Evolutionary conservation across 177 flowering plant genomes (phyloP), one percentile per base, ranked within the genome.

Genomic region (Vitis hybrid): DNA sequence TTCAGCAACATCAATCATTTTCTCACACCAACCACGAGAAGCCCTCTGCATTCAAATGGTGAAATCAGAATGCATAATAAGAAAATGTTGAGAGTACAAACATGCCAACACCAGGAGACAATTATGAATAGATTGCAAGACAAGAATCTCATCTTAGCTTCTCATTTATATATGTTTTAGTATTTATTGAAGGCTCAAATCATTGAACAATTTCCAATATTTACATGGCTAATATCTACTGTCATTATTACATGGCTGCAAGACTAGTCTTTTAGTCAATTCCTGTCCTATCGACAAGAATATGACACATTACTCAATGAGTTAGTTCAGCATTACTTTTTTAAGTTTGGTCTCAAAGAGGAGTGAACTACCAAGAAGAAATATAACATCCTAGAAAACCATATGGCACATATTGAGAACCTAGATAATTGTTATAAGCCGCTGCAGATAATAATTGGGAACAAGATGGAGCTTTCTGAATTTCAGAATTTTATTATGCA

Each of bases 1-100:
- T 73, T 94, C 97, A 1, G 84, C 78, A 68, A 92, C 86, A 81
- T 96, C 97, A 74, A 96, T 77, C 97, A 96, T 90, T 80, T 94
- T 96, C 75, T 96, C 99, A 77, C 90, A 87, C 99, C 99, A 96
- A 68, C 98, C 98, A 68, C 89, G 93, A 73, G 98, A 82, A 65
- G 94, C 80, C 73, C 79, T 91, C 98, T 94, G 88, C 67, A 77
- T 6, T 74, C 3, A 76, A 65, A 62, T 56, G 19, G 12, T 63
- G 50, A 55, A 72, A 69, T 67, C 11, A 71, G 53, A 67, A 54
- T 71, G 38, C 11, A 44, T 3, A 5, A 17, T 11, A 18, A 59
- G 13, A 59, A 11, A 51, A 59, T 19, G 19, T 28, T 33, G 18
- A 22, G 50, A 64, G 31, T 22, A 1, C 7, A 51, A 50, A 19